Conservation (phyloP, 2,329 filamentous ascomycete species). For the Graphilbum fragrans region DNA sequence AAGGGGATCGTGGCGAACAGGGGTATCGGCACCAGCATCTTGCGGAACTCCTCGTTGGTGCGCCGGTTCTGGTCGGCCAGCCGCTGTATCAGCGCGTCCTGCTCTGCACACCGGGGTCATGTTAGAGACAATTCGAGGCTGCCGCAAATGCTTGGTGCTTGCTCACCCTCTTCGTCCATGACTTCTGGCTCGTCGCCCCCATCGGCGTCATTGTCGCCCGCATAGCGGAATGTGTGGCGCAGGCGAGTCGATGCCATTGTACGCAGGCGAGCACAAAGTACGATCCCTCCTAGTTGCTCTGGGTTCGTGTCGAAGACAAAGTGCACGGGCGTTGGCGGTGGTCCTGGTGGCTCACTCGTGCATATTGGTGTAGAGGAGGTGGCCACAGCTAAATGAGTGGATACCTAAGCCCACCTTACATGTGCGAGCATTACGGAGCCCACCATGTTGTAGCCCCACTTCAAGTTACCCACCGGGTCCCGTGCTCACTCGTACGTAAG, state of each 20-base stretch:
- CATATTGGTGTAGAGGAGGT: background rate
- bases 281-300: no score
- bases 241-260: conserved; percentile 41
- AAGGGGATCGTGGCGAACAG: conserved; percentile 20
- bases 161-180: conserved; percentile 62
- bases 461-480: no score
- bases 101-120: conserved; percentile 30
- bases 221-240: conserved; percentile 68
- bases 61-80: conserved; percentile 43
- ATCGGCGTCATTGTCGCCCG: conserved; percentile 44
- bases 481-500: no score
- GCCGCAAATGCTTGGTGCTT: background rate
- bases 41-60: conserved; percentile 45
- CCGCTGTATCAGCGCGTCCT: conserved; percentile 48
- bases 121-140: background rate
- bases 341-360: background rate
- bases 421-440: no score
- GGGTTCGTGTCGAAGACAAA: no score
- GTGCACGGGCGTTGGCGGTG: no score
- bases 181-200: conserved; percentile 45
- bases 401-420: no score
- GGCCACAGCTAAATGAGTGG: no score
- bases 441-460: no score
- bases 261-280: background rate
- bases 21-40: conserved; percentile 38